Evolutionary conservation across 169 alveolate species (phyloP).

Genomic region (Plasmodium falciparum): DNA sequence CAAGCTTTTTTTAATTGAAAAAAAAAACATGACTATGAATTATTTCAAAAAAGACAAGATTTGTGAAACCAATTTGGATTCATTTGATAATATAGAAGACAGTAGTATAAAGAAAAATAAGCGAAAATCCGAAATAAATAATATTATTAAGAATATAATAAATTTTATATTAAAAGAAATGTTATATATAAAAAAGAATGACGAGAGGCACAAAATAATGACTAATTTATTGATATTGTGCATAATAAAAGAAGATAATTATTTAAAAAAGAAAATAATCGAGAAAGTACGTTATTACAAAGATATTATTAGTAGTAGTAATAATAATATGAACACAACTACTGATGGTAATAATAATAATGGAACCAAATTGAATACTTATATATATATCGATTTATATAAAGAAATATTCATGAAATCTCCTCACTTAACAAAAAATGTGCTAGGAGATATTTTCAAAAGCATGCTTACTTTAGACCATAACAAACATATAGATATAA

Average conservation of each 20-base stretch:
- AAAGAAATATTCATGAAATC: conserved; percentile 47
- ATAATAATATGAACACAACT: neutral
- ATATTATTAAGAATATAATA: conserved; percentile 71
- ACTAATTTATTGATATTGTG: conserved; percentile 56
- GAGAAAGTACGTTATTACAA: conserved; percentile 43
- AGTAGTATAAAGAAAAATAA: neutral
- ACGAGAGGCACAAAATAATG: conserved; percentile 65
- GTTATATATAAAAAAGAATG: conserved; percentile 60
- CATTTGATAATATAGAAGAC: neutral
- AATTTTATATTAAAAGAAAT: conserved; percentile 70
- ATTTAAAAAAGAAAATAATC: conserved; percentile 66
- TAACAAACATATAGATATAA: conserved; percentile 47
- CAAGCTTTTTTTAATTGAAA: conserved; percentile 23
- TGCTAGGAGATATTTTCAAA: conserved; percentile 42
- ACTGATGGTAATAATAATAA: conserved; percentile 4
- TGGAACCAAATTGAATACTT: neutral
- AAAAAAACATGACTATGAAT: neutral
- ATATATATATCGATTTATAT: conserved; percentile 68
- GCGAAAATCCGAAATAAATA: conserved; percentile 46
- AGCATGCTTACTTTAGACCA: conserved; percentile 17
- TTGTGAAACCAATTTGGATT: neutral
- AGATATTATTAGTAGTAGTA: neutral
- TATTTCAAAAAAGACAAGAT: neutral
- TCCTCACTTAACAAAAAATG: conserved; percentile 68
- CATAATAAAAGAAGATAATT: conserved; percentile 58